Base-by-base conservation (phyloP, 139 green algal species). In the Chlorella sp. region DNA sequence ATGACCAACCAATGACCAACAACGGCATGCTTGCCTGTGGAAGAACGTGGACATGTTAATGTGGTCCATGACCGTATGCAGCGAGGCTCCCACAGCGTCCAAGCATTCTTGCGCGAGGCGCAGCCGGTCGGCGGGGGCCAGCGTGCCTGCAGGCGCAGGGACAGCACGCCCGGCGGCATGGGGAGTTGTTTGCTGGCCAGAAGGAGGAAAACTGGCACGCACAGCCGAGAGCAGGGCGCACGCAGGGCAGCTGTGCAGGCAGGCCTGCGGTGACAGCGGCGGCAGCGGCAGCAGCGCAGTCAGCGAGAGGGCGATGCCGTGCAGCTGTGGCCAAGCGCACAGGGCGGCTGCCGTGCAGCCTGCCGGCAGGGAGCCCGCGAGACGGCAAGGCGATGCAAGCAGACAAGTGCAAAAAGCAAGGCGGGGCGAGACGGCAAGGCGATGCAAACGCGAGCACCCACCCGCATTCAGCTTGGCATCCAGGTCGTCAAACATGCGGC, bases 11-110 rank as follows among this genome's bases (percentile, higher is more conserved):
- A n/a, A n/a, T n/a, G n/a, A n/a, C n/a, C n/a, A n/a, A n/a, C n/a
- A n/a, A n/a, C n/a, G n/a, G n/a, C n/a, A n/a, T n/a, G 9, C 51
- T 60, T 60, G 51, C 51, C 51, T 60, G 51, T 60, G 51, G 51
- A 88, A 67, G 41, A 85, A 80, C 9, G 84, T 83, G 1, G 84
- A 76, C n/a, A 88, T 58, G 58, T 88, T 88, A 22, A 88, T 51
- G 24, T 73, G 48, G 43, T 65, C 58, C n/a, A 80, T 24, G 0
- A 46, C 43, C 0, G 58, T 32, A 17, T 62, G 78, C 68, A 82
- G 60, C 26, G 44, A 19, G 30, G 36, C 40, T 1, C 20, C 38
- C 40, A 84, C 44, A 1, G 28, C 13, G 14, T 76, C 51, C 8
- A 87, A 9, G 34, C 74, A 80, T 5, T 34, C 56, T 68, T 82